Percentiles rank a stretch among this genome's conserved stretches.
phyloP scores from a whole-genome alignment of 2,329 filamentous ascomycete genomes.

The Epichloe sibirici region DNA sequence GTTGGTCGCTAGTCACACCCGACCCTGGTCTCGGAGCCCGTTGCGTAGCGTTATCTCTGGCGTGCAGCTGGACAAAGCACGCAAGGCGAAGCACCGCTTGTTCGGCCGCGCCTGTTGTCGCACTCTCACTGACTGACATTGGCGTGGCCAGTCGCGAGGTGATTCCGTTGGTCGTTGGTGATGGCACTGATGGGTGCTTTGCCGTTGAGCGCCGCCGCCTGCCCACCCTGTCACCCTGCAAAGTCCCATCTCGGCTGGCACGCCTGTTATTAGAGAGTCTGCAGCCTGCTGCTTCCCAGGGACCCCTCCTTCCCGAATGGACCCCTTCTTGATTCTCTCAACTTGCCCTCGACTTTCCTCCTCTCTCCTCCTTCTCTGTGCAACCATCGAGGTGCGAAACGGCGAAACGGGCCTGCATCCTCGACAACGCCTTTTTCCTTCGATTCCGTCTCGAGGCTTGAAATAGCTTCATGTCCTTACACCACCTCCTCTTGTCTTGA shows the following conservation, averaged over 20 bases:
- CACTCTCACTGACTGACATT: too few species aligned
- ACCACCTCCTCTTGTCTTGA: neutral
- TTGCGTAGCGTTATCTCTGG: neutral
- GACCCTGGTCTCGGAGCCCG: neutral
- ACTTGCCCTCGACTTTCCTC: neutral
- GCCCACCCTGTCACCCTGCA: neutral
- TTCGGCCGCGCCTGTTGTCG: too few species aligned
- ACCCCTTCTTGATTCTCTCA: conserved; percentile 3
- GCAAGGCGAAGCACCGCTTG: neutral
- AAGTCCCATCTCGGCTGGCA: neutral
- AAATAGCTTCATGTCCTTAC: conserved; percentile 4
- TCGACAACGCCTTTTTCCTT: neutral
- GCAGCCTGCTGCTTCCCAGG: conserved; percentile 2
- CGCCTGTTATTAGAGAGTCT: neutral
- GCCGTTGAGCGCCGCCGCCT: too few species aligned
- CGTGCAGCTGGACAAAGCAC: neutral
- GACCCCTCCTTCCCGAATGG: conserved; percentile 5
- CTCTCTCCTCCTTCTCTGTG: conserved; percentile 3
- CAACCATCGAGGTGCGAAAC: conserved; percentile 2
- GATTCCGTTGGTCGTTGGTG: too few species aligned
- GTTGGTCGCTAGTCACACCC: conserved; percentile 1
- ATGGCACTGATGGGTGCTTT: too few species aligned
- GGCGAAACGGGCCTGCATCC: neutral
- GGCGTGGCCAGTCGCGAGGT: too few species aligned
- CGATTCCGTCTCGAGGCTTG: neutral